These are phyloP conservation scores for Fraxinus anomala DNA, from an alignment of 257 asterid species.

Conservation along the genomic window DNA sequence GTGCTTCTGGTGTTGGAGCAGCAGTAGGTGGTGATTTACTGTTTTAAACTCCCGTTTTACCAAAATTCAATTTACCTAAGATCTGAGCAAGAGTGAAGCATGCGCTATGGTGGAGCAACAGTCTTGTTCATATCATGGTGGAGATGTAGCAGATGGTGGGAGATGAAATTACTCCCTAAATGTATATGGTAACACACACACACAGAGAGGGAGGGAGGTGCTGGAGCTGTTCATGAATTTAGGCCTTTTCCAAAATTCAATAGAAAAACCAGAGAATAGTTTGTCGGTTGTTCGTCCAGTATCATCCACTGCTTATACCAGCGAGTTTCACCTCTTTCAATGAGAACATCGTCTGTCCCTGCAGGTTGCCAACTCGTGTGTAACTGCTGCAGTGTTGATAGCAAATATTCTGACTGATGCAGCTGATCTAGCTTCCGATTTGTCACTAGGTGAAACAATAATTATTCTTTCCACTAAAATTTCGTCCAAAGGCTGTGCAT, in stretches of 20 bases:
- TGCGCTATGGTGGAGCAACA: background rate
- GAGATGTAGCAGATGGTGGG: background rate
- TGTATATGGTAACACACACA: background rate
- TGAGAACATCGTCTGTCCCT: slow-evolving; percentile 18
- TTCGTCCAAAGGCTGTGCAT: slow-evolving; percentile 12
- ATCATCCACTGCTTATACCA: slow-evolving; percentile 2
- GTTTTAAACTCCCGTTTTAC: background rate
- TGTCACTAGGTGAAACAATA: slow-evolving; percentile 55
- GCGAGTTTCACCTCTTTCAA: background rate
- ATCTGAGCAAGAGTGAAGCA: slow-evolving; percentile 4
- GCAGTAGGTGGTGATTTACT: slow-evolving; percentile 1
- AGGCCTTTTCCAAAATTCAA: background rate
- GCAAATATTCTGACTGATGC: slow-evolving; percentile 78
- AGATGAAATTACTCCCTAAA: background rate
- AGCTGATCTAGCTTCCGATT: slow-evolving; percentile 50
- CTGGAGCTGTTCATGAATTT: background rate
- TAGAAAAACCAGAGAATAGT: background rate
- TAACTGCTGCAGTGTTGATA: slow-evolving; percentile 71
- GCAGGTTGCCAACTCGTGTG: slow-evolving; percentile 79
- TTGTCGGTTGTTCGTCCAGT: background rate
- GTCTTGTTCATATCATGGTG: background rate
- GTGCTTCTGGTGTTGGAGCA: background rate
- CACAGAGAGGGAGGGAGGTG: background rate
- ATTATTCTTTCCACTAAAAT: slow-evolving; percentile 11
- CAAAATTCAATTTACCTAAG: background rate